phyloP scores from a whole-genome alignment of 768 basidiomycete species.

The Cytidiella melzeri region DNA sequence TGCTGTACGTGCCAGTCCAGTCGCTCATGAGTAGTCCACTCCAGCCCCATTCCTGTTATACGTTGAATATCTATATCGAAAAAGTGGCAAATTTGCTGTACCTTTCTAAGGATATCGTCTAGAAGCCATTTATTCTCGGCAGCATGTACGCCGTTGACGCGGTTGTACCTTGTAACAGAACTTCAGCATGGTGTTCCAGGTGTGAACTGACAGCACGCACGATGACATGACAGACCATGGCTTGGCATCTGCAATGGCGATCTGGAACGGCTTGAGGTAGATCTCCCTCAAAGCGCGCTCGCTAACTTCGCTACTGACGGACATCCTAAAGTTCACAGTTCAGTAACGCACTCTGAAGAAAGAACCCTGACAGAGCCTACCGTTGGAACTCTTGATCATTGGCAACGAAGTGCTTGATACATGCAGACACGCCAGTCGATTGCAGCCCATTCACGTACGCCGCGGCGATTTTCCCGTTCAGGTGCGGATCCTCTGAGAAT shows the following conservation, averaged over 20 bases:
- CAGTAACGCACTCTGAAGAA: too few species aligned
- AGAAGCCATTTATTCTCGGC: constrained; percentile 49
- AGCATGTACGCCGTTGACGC: constrained; percentile 53
- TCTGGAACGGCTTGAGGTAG: constrained; percentile 57
- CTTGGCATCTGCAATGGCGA: constrained; percentile 47
- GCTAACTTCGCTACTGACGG: constrained; percentile 43
- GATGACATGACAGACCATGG: constrained; percentile 59
- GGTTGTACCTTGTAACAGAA: constrained; percentile 39
- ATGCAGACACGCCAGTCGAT: constrained; percentile 48
- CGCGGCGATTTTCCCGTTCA: constrained; percentile 50
- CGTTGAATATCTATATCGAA: background rate
- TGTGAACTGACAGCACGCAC: constrained; percentile 25
- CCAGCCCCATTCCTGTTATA: constrained; percentile 52
- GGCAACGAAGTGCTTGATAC: constrained; percentile 58
- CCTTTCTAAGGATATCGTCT: constrained; percentile 47
- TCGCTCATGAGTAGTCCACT: constrained; percentile 59
- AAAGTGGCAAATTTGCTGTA: constrained; percentile 2
- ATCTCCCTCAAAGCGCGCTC: constrained; percentile 61
- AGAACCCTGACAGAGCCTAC: constrained; percentile 18
- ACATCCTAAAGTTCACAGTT: constrained; percentile 25
- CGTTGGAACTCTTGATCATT: constrained; percentile 62
- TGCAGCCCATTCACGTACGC: constrained; percentile 62
- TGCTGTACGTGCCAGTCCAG: constrained; percentile 46
- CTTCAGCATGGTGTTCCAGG: background rate
- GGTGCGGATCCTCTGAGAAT: constrained; percentile 55